A percentile compares a stretch with the other conserved stretches of the same genome.
Conservation (phyloP, 345 rosid genomes). For the Citrus australasica region DNA sequence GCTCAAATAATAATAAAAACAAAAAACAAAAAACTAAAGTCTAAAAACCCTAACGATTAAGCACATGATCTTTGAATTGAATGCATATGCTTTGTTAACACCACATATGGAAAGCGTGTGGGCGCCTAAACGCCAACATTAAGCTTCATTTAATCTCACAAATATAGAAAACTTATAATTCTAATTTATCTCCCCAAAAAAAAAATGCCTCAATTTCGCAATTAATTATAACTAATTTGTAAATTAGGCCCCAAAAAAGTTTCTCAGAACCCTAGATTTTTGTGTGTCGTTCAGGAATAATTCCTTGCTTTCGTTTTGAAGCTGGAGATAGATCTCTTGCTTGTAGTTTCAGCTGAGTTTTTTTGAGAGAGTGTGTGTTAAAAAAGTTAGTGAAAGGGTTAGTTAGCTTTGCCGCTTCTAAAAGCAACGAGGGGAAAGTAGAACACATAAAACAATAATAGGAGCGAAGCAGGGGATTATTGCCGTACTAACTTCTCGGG, state of each 20-base stretch:
- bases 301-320: constrained; percentile 51
- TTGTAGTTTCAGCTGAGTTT: constrained; percentile 27
- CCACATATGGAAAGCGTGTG: constrained; percentile 6
- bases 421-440: constrained; percentile 25
- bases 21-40: background rate
- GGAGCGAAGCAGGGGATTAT: constrained; percentile 17
- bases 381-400: constrained; percentile 1
- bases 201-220: background rate
- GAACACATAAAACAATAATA: background rate
- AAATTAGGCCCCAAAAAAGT: background rate
- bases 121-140: background rate
- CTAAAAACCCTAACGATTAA: constrained; percentile 4
- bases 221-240: background rate
- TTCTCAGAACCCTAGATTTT: background rate
- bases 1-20: background rate
- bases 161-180: background rate
- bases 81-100: constrained; percentile 1
- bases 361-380: constrained; percentile 3
- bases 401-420: constrained; percentile 50
- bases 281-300: constrained; percentile 19
- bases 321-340: constrained; percentile 52
- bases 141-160: constrained; percentile 1
- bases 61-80: constrained; percentile 13
- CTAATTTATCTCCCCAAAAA: background rate
- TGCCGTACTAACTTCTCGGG: background rate